Base-by-base conservation (phyloP, 495 filamentous ascomycete species). In the Penicillium crystallinum region DNA sequence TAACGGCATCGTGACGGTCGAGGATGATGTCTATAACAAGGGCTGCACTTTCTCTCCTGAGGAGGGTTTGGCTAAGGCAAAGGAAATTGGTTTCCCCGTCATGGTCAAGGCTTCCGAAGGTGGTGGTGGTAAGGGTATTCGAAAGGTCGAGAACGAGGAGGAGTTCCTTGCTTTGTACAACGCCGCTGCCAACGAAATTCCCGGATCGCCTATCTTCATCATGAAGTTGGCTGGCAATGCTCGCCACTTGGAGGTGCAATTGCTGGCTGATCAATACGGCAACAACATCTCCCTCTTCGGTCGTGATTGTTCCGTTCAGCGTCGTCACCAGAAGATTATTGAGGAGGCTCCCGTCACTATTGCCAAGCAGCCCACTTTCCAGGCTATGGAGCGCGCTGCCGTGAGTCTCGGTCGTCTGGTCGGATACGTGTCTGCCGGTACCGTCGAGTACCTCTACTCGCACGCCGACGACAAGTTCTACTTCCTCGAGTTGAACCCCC, bases 81-180 rank as follows among this genome's bases (percentile, higher is more conserved):
- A 76, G 62, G 80, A 90, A 65, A 99, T 99, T 64, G 93, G 93
- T 41, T 97, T 97, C 74, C 93, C 93, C 10, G 88, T 99, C 70
- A 99, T 99, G 93, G 87, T 99, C 63, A 99, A 99, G 77, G 93
- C 93, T 17, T 97, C 93, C n/a, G 93, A 99, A 78, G 93, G 93
- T 77, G 93, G 93, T 74, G 93, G 93, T 74, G 93, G 93, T 66
- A 99, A 99, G 79, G 93, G 93, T 82, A 99, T 99, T 67, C 88
- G 93, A 61, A 97, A 97, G 75, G 95, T 91, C 51, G 82, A 95
- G 45, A 78, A 71, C 23, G 91, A 96, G 64, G 88, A 91, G 46
- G 81, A 87, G 36, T 99, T 99, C 64, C 75, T 81, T 55, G 71
- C 74, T 55, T 75, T 97, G 39, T 99, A 97, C 77, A 91, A 91